phyloP scores from a whole-genome alignment of 345 rosid species.

The Moricandia moricandioides region DNA sequence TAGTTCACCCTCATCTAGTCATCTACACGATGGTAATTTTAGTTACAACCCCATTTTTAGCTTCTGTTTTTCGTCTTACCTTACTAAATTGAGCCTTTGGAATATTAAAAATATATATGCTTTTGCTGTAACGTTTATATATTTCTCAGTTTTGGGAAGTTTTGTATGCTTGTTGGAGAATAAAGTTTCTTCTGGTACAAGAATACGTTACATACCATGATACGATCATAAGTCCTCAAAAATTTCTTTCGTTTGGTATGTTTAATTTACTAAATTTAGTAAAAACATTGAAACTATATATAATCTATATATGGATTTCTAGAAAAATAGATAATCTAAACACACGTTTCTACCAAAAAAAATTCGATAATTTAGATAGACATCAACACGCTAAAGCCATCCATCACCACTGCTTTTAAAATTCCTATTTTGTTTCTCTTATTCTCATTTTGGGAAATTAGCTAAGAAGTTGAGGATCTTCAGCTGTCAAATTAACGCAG shows the following conservation, averaged over 20 bases:
- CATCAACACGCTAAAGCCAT: slow-evolving; percentile 32
- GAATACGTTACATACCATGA: not conserved
- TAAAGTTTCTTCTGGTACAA: not conserved
- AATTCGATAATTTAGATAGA: slow-evolving; percentile 16
- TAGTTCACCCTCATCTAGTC: slow-evolving; percentile 28
- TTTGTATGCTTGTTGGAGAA: not conserved
- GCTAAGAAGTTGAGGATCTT: not conserved
- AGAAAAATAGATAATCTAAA: not conserved
- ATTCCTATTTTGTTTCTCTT: slow-evolving; percentile 4
- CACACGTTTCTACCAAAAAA: not conserved
- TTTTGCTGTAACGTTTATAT: not conserved
- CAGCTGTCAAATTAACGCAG: slow-evolving; percentile 13
- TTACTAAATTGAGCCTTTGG: not conserved
- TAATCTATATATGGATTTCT: not conserved
- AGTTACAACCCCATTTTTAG: not conserved
- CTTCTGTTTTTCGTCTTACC: not conserved
- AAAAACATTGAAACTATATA: not conserved
- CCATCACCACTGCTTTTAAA: not conserved
- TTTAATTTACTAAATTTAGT: not conserved
- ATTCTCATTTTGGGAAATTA: slow-evolving; percentile 8
- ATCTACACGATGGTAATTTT: not conserved
- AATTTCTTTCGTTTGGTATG: not conserved
- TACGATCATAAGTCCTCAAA: not conserved
- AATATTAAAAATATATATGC: not conserved
- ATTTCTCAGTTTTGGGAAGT: not conserved